Base-by-base conservation (phyloP, 176 grass and related monocot species). In the Themeda triandra region DNA sequence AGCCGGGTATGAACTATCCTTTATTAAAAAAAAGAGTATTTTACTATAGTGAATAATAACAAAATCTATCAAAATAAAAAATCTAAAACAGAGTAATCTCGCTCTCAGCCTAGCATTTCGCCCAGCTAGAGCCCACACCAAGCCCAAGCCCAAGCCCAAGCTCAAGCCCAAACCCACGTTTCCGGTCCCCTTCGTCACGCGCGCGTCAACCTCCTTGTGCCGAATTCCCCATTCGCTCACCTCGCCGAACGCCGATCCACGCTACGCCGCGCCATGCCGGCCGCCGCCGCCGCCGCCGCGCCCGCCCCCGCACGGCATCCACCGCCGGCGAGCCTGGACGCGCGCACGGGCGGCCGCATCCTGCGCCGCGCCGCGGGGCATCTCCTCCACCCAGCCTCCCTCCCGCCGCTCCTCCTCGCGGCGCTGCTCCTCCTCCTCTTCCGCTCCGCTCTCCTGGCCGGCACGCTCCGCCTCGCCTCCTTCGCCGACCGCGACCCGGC, bases 351-450 rank as follows among this genome's bases (percentile, higher is more conserved):
- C 35, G 79, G 75, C 27, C 82, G 67, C 27, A 70, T 90, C 13
- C 89, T 93, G 60, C 91, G 90, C 40, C 87, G 86, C 8, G 87
- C 91, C 1, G 67, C 60, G 15, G 72, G 66, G 25, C 83, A 87
- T 71, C 64, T 93, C 80, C 85, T 98, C 73, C 76, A 71, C 76
- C 86, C 87, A 24, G 37, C 84, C 45, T 91, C 87, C 5, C 91
- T 93, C 84, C 95, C 88, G 28, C 72, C 92, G 49, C 85, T 95
- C 30, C 80, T 95, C 77, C 80, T 95, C 45, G 79, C 87, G 13
- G 73, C 96, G 67, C 77, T 95, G 63, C 93, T 93, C 42, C 85
- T 95, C 74, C 80, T 93, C 63, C 84, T 88, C 65, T 95, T 95
- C 85, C 96, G 89, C 71, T 88, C 87, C 31, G 96, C 91, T 39